Evolutionary conservation across 306 rosid species (phyloP), one percentile per base, ranked within the genome.

Genomic region (Bauhinia variegata): DNA sequence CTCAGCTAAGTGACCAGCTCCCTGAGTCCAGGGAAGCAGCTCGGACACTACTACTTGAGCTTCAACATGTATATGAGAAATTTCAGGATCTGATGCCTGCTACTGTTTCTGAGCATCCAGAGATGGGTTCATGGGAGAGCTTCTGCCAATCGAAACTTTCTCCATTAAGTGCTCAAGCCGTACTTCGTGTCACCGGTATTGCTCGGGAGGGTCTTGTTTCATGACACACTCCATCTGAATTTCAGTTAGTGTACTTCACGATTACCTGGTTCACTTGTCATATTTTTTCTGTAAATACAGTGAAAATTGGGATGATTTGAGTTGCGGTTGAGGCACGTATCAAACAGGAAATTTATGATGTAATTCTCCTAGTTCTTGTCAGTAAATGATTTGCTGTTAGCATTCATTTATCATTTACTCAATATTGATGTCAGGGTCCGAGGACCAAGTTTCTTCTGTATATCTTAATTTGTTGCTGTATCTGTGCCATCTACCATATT

Each of bases 11-110:
- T 10, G 99, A 93, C 73, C 96, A 80, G 75, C 99, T 93, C 71
- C 99, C 99, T 2, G 99, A 90, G 76, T 93, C 99, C 0, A 80
- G 99, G 81, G 99, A 93, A 81, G 96, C 99, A 18, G 99, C 99
- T 61, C 91, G 97, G 63, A 70, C 68, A 54, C 87, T 93, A 55
- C 85, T 93, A 8, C 74, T 89, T 49, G 99, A 93, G 83, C 82
- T 93, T 74, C 97, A 89, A 75, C 84, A 78, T 47, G 91, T 88
- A 19, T 89, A 90, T 17, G 83, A 76, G 79, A 88, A 90, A 84
- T 74, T 65, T 75, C 72, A 75, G 0, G 65, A 81, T 75, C 68
- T 67, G 60, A 28, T 72, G n/a, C 68, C 86, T 1, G 48, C 70
- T 10, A 50, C 84, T 42, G 80, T 73, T 13, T 60, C 82, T 1